Evolutionary conservation across 768 basidiomycete species (phyloP).

Genomic region (Lanmaoa pseudosensibilis): DNA sequence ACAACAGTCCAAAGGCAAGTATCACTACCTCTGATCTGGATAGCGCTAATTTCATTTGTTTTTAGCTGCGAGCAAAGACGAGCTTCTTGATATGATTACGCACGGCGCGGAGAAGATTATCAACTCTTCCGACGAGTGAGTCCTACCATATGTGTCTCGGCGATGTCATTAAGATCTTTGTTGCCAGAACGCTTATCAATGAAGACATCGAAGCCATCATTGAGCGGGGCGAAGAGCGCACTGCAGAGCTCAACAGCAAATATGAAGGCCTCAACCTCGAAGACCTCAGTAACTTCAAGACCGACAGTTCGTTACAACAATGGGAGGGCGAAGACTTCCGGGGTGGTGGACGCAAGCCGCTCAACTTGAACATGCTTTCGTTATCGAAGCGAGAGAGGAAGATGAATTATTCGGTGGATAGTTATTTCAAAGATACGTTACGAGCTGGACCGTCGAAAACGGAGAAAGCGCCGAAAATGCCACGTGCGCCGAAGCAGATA

Average conservation of each 20-base stretch:
- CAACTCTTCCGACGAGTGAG: conserved; percentile 72
- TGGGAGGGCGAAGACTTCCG: conserved; percentile 97
- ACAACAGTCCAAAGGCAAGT: conserved; percentile 72
- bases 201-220: conserved; percentile 97
- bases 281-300: conserved; percentile 95
- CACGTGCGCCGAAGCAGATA: conserved; percentile 86
- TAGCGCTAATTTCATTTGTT: background rate
- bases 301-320: conserved; percentile 85
- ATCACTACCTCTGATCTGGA: background rate
- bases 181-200: conserved; percentile 64
- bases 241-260: conserved; percentile 82
- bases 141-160: background rate
- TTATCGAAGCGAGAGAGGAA: conserved; percentile 93
- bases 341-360: conserved; percentile 67
- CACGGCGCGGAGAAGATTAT: conserved; percentile 98
- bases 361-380: conserved; percentile 78
- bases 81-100: conserved; percentile 96
- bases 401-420: conserved; percentile 91
- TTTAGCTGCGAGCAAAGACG: conserved; percentile 89
- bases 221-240: conserved; percentile 85
- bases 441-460: conserved; percentile 75
- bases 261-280: conserved; percentile 92
- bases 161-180: background rate
- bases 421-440: conserved; percentile 92
- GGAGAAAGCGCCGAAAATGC: conserved; percentile 80